Evolutionary conservation across 164 flowering plant species (phyloP).

Genomic region (Chimonanthus salicifolius): DNA sequence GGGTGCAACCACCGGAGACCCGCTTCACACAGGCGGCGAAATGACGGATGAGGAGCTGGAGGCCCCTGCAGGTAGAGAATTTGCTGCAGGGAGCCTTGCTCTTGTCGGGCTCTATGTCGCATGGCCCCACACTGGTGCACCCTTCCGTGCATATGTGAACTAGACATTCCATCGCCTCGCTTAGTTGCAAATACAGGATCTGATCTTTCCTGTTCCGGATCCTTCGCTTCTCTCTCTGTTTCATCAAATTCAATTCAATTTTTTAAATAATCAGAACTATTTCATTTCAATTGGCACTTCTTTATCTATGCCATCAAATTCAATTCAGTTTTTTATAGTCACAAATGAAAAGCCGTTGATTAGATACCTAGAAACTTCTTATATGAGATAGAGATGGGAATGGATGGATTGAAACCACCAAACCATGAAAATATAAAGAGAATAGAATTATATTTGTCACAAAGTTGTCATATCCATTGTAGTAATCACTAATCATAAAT

Average conservation of each 20-base stretch:
- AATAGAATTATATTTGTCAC: too few relatives aligned
- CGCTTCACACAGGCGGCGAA: constrained; percentile 68
- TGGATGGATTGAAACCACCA: too few relatives aligned
- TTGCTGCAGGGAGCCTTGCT: constrained; percentile 50
- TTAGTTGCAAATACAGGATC: constrained; percentile 57
- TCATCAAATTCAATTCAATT: not conserved
- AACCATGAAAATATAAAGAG: too few relatives aligned
- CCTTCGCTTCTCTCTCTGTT: constrained; percentile 54
- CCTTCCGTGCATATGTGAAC: constrained; percentile 91
- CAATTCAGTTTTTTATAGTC: too few relatives aligned
- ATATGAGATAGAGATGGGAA: too few relatives aligned
- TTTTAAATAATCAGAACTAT: too few relatives aligned
- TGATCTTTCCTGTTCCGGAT: constrained; percentile 41
- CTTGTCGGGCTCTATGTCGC: constrained; percentile 34
- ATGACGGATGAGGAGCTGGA: constrained; percentile 65
- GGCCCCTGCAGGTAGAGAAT: constrained; percentile 69
- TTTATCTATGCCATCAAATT: too few relatives aligned
- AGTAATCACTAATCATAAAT: too few relatives aligned
- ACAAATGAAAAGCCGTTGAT: too few relatives aligned
- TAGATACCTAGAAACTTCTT: too few relatives aligned
- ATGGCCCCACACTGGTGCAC: constrained; percentile 75
- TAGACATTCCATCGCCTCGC: constrained; percentile 91
- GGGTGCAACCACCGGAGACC: constrained; percentile 59
- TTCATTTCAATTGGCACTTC: too few relatives aligned
- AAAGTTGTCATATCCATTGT: too few relatives aligned